Conservation (phyloP, 2,329 filamentous ascomycete species). For the Fusarium sp. region DNA sequence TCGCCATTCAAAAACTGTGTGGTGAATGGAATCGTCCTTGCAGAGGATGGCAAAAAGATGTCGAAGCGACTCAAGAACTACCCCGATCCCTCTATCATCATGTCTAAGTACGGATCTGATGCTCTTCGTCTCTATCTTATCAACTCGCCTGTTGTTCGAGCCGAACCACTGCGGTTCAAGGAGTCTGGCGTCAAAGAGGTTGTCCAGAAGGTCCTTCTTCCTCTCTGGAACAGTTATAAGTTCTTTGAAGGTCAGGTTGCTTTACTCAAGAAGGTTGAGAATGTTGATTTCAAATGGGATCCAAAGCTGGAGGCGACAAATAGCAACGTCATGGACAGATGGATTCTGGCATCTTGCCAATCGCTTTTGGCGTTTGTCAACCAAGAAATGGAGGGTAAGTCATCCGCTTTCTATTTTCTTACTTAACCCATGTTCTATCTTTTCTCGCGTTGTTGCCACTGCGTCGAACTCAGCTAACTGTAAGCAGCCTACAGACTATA, state of each 20-base stretch:
- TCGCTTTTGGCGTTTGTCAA: slow-evolving; percentile 93
- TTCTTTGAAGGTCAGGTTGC: slow-evolving; percentile 93
- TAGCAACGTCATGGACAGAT: slow-evolving; percentile 93
- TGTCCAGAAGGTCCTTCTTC: slow-evolving; percentile 88
- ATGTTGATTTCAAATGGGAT: slow-evolving; percentile 82
- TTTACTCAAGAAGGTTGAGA: slow-evolving; percentile 86
- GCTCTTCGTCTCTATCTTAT: slow-evolving; percentile 95
- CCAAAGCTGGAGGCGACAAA: slow-evolving; percentile 80
- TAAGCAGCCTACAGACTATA: slow-evolving; percentile 64
- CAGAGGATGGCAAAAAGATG: slow-evolving; percentile 98
- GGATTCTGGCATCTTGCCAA: slow-evolving; percentile 94
- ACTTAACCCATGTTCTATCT: not conserved
- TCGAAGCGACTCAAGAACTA: slow-evolving; percentile 97
- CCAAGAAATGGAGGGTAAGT: slow-evolving; percentile 84
- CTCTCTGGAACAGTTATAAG: slow-evolving; percentile 96
- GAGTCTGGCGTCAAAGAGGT: slow-evolving; percentile 94
- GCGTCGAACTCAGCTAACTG: not conserved
- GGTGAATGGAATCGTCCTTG: slow-evolving; percentile 94
- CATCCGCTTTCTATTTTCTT: not conserved
- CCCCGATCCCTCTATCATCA: slow-evolving; percentile 85
- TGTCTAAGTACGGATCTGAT: slow-evolving; percentile 90
- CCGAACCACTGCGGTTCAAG: slow-evolving; percentile 91
- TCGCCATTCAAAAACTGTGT: slow-evolving; percentile 95
- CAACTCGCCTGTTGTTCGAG: slow-evolving; percentile 94
- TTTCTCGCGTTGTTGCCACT: not conserved